Base-by-base conservation (phyloP, 495 filamentous ascomycete species). In the Neurospora sp. region DNA sequence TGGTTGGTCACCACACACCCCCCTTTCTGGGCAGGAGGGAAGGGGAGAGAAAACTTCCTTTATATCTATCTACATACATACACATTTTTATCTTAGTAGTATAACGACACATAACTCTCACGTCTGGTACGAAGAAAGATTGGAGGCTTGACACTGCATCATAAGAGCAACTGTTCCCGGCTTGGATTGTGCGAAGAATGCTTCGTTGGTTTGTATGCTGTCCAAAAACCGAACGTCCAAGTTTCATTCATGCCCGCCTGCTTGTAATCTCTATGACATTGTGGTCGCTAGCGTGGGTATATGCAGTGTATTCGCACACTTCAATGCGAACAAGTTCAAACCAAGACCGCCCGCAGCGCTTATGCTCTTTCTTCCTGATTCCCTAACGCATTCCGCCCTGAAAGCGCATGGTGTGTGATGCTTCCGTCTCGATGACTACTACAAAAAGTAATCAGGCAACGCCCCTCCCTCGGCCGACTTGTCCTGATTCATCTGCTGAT, bases 371-470 rank as follows among this genome's bases (percentile, higher is more conserved):
- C 27, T 14, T 41, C n/a, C 27, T 31, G 3, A 53, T 71, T 42
- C 14, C 46, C 31, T 40, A 31, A 31, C 27, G 0, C 27, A 70
- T 38, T 31, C 1, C 11, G 31, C 22, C 42, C 35, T n/a, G 10
- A n/a, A 11, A 10, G 69, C 39, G 37, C 8, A 14, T 40, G 27
- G 27, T 31, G 3, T 31, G 27, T 31, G 27, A 31, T 31, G 27
- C 27, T 31, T 3, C 27, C 27, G 27, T 31, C 27, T 3, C 27
- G 27, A 0, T 31, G 27, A 31, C 27, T 3, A 38, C 73, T 77
- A 81, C 74, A 89, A 80, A 76, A 89, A 89, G 79, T 89, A 89
- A 76, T 89, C 87, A 11, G 87, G 86, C 46, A 88, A 75, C 20
- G 81, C 77, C n/a, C 78, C 86, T 3, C 83, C 84, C 74, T 88